These are phyloP conservation scores for Oxytropis ochrocephala DNA, from an alignment of 306 rosid genomes.

Conservation along the genomic window DNA sequence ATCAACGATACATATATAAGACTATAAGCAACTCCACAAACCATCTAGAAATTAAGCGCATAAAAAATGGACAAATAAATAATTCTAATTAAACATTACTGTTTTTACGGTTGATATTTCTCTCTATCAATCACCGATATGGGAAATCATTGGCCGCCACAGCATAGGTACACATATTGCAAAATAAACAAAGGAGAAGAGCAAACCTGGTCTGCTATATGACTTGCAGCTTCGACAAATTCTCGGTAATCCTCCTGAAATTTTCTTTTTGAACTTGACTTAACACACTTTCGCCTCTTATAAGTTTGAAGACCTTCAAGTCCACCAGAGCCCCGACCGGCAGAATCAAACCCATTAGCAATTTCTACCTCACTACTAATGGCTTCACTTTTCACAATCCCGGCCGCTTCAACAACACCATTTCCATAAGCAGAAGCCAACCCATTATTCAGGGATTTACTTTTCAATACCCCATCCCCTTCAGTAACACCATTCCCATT, in stretches of 20 bases:
- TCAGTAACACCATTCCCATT: conserved; percentile 22
- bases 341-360: conserved; percentile 26
- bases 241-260: conserved; percentile 33
- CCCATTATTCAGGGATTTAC: conserved; percentile 27
- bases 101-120: conserved; percentile 5
- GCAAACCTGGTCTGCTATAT: conserved; percentile 40
- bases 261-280: conserved; percentile 39
- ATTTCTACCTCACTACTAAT: conserved; percentile 24
- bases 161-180: conserved; percentile 2
- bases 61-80: not conserved
- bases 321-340: conserved; percentile 28
- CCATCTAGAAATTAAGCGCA: not conserved
- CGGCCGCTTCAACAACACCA: conserved; percentile 24
- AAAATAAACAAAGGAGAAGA: conserved; percentile 10
- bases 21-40: not conserved
- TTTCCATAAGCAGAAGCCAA: conserved; percentile 14
- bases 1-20: not conserved
- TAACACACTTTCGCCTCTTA: conserved; percentile 70
- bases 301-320: conserved; percentile 52
- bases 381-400: conserved; percentile 2
- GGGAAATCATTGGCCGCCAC: not conserved
- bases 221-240: conserved; percentile 36
- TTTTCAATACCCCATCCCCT: conserved; percentile 12
- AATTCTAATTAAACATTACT: not conserved
- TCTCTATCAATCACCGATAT: not conserved